Conservation (phyloP, 2,329 filamentous ascomycete species). For the Stenocarpella maydis region DNA sequence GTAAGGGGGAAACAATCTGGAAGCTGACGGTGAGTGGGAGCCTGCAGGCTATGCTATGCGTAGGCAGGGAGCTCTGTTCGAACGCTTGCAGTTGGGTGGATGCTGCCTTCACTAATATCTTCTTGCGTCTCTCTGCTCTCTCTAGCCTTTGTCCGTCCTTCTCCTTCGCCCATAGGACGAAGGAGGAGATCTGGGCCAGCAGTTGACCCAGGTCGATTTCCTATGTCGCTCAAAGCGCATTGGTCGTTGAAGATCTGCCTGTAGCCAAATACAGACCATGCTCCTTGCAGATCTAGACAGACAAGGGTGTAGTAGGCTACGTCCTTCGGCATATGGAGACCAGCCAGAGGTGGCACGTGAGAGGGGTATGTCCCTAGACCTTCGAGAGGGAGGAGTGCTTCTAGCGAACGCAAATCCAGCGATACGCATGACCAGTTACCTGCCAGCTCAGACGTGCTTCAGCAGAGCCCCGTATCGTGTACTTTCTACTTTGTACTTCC, state of each 20-base stretch:
- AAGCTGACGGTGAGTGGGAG: conserved; percentile 29
- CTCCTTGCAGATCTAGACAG: conserved; percentile 19
- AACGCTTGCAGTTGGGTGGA: conserved; percentile 16
- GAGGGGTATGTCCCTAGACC: background rate
- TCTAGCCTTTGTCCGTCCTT: too few species aligned
- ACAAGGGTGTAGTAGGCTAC: conserved; percentile 16
- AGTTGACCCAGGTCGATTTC: background rate
- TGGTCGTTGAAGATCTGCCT: conserved; percentile 2
- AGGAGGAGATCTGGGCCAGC: conserved; percentile 5
- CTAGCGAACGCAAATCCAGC: conserved; percentile 10
- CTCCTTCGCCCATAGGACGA: background rate
- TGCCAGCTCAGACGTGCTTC: conserved; percentile 30
- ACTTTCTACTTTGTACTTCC: conserved; percentile 30
- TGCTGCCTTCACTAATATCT: background rate
- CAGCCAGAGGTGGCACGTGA: conserved; percentile 17
- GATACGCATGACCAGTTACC: conserved; percentile 19
- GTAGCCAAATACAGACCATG: conserved; percentile 5
- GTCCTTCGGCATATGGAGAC: background rate
- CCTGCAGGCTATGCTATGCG: conserved; percentile 5
- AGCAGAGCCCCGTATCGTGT: conserved; percentile 30
- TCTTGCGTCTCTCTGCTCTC: background rate
- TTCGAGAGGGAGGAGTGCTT: conserved; percentile 13
- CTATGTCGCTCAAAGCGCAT: conserved; percentile 1
- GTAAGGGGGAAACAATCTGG: conserved; percentile 17
- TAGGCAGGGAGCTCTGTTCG: background rate